phyloP scores from a whole-genome alignment of 768 basidiomycete genomes.

The Suillus luteus region DNA sequence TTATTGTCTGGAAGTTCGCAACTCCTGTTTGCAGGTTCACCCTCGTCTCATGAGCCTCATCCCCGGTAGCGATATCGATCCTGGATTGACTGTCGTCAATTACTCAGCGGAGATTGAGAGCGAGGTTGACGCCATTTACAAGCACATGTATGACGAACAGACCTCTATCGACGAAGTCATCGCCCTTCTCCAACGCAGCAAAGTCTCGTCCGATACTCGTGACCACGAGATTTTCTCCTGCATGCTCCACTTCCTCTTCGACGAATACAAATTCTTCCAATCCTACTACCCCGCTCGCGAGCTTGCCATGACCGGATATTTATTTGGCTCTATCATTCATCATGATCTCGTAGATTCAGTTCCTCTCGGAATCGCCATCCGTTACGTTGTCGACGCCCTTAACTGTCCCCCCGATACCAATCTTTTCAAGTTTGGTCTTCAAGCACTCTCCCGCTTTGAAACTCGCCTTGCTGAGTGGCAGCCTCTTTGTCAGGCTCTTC shows the following conservation, averaged over 20 bases:
- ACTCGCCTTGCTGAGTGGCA: conserved; percentile 89
- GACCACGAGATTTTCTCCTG: conserved; percentile 99
- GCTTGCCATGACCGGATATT: conserved; percentile 91
- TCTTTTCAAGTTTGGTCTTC: conserved; percentile 92
- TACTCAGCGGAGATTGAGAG: conserved; percentile 88
- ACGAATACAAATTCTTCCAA: conserved; percentile 99
- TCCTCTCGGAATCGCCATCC: conserved; percentile 93
- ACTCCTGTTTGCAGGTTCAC: conserved; percentile 90
- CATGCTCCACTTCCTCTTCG: conserved; percentile 99
- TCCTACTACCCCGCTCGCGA: conserved; percentile 93
- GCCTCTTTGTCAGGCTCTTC: conserved; percentile 84
- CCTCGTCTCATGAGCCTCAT: conserved; percentile 94
- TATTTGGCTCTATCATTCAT: conserved; percentile 96
- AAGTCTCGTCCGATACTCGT: conserved; percentile 75
- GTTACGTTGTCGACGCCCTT: conserved; percentile 93
- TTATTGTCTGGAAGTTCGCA: conserved; percentile 89
- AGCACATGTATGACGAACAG: conserved; percentile 96
- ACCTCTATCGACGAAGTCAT: conserved; percentile 95
- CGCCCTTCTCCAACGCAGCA: conserved; percentile 80
- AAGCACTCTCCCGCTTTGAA: conserved; percentile 88
- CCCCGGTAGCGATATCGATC: conserved; percentile 85
- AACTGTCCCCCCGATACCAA: conserved; percentile 90
- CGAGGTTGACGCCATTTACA: conserved; percentile 95
- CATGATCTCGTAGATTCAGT: conserved; percentile 91
- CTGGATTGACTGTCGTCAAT: conserved; percentile 85